These are phyloP conservation scores for Candida tropicalis DNA, from an alignment of 1,139 yeast genomes.

Conservation along the genomic window DNA sequence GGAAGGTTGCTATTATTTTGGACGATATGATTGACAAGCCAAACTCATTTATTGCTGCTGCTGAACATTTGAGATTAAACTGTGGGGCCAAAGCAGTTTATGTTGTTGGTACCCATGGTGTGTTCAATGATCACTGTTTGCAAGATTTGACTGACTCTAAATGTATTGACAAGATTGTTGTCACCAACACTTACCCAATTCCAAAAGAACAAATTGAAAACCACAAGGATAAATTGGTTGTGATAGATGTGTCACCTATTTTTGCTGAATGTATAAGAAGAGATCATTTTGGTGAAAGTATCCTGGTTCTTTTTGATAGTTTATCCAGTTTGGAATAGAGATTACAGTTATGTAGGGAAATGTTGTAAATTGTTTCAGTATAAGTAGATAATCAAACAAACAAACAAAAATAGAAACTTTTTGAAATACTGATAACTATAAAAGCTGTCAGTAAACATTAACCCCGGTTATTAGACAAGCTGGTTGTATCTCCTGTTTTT, in stretches of 20 bases:
- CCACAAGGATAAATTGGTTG: conserved; percentile 63
- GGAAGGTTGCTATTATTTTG: conserved; percentile 86
- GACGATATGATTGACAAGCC: conserved; percentile 99
- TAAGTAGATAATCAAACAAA: no score
- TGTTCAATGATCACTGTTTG: conserved; percentile 84
- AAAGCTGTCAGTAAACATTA: no score
- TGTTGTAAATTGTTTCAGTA: no score
- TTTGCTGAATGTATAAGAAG: conserved; percentile 98
- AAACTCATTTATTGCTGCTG: conserved; percentile 91
- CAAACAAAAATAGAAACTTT: no score
- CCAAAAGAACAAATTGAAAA: conserved; percentile 58
- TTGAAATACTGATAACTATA: no score
- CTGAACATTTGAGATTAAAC: conserved; percentile 91
- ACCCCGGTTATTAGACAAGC: no score
- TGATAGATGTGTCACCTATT: conserved; percentile 91
- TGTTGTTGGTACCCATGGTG: conserved; percentile 94
- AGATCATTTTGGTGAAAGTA: conserved; percentile 97
- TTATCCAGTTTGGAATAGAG: conserved; percentile 61
- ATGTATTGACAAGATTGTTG: conserved; percentile 86
- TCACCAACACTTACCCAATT: conserved; percentile 94
- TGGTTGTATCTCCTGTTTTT: no score
- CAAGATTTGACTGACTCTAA: conserved; percentile 76
- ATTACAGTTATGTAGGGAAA: no score
- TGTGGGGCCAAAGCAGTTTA: conserved; percentile 95
- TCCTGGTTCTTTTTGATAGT: conserved; percentile 88